Base-by-base conservation (phyloP, 805 yeast genomes). In the Saccharomyces kudriavzevii region DNA sequence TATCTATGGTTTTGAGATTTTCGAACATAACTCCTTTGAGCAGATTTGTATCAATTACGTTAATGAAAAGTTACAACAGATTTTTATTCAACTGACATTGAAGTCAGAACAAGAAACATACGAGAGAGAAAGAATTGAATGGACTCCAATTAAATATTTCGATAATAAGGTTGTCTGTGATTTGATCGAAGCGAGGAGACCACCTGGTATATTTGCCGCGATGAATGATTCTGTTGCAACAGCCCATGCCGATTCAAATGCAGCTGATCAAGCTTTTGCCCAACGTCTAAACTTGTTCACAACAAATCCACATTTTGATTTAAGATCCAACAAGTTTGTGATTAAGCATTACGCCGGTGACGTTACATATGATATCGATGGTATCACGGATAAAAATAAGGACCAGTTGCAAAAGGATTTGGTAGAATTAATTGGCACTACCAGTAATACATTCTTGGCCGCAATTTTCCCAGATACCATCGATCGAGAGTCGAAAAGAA, bases 261-360 rank as follows among this genome's bases (percentile, higher is more conserved):
- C 97, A 20, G 97, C 97, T 1, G 98, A 91, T 70, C 96, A 89
- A 71, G 86, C 92, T 1, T 92, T 92, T 71, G 87, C 91, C 20
- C 96, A 88, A 74, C 80, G 97, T 70, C 76, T 92, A 63, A 86
- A 88, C 60, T 78, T 87, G 83, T 86, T 91, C 54, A 76, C 90
- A 5, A 70, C 78, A 28, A 89, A 89, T 69, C 84, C 87, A 29
- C 94, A 92, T 68, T 89, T 91, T 66, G 96, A 90, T 62, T 80
- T 87, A 63, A 82, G 98, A 64, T 83, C 87, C 58, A 79, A 84
- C 28, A 90, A 91, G 69, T 91, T 92, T 61, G 73, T 91, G 53
- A 81, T 91, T 66, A 89, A 88, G 73, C 98, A 91, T 70, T 91
- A 92, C 73, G 98, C 98, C 22, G 98, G 98, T 65, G 98, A 91